A percentile compares a stretch with the other conserved stretches of the same genome.
Evolutionary conservation across 352 stramenopile species (phyloP).

Genomic region (Globisporangium radiosum): DNA sequence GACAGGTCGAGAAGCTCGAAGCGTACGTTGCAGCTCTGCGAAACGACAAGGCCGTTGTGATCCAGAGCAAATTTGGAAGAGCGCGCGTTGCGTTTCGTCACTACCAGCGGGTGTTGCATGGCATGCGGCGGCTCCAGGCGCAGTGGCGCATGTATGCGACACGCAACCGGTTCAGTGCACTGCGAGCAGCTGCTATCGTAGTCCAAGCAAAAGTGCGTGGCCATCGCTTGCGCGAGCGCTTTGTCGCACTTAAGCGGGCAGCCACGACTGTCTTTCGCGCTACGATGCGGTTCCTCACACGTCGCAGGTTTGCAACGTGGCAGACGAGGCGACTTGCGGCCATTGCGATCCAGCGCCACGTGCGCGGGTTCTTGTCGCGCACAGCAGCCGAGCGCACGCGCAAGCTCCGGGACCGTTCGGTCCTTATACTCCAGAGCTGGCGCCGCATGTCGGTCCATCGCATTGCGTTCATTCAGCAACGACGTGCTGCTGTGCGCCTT

Average conservation of each 20-base stretch:
- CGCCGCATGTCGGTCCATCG: conserved; percentile 38
- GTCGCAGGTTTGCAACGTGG: conserved; percentile 29
- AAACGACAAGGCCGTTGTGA: conserved; percentile 33
- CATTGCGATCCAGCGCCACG: conserved; percentile 31
- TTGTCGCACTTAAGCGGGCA: conserved; percentile 22
- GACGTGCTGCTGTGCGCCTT: conserved; percentile 25
- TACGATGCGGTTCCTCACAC: conserved; percentile 35
- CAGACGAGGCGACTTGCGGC: conserved; percentile 29
- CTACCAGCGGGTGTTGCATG: conserved; percentile 33
- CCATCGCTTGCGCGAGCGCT: conserved; percentile 22
- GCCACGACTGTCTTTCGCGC: conserved; percentile 29
- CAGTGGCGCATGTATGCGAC: conserved; percentile 40
- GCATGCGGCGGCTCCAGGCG: conserved; percentile 35
- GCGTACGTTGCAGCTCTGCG: conserved; percentile 33
- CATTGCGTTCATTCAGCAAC: conserved; percentile 22
- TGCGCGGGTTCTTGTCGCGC: conserved; percentile 50
- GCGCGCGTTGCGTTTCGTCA: conserved; percentile 25
- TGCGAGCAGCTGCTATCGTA: conserved; percentile 12
- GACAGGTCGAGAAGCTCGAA: conserved; percentile 68
- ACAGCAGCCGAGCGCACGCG: conserved; percentile 54
- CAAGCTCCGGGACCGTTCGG: conserved; percentile 34
- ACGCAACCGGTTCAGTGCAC: conserved; percentile 6
- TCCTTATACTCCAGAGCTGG: conserved; percentile 47
- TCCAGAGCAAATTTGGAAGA: conserved; percentile 52
- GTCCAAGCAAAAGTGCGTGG: conserved; percentile 34